These are phyloP conservation scores for Rhizophora mangle DNA, from an alignment of 345 rosid species.

Conservation along the genomic window DNA sequence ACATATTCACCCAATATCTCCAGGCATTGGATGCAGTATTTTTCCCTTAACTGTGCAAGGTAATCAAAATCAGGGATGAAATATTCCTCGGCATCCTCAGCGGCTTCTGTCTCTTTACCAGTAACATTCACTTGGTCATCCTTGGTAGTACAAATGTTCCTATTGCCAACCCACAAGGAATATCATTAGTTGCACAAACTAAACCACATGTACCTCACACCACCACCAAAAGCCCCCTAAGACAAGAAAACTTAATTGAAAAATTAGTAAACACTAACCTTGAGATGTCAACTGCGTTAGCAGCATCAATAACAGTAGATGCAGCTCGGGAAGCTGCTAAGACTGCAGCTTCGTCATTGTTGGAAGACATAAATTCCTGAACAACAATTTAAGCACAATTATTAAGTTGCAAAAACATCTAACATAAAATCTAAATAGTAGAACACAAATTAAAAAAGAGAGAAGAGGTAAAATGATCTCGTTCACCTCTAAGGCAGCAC, in stretches of 20 bases:
- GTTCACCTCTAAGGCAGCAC: conserved; percentile 80
- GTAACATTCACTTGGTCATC: conserved; percentile 40
- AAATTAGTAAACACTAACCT: conserved; percentile 45
- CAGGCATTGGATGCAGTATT: conserved; percentile 90
- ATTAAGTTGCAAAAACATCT: background rate
- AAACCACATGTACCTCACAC: background rate
- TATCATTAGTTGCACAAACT: conserved; percentile 20
- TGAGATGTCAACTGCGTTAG: conserved; percentile 63
- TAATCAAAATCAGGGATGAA: conserved; percentile 65
- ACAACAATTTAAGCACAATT: conserved; percentile 6
- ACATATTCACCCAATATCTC: conserved; percentile 91
- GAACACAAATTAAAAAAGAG: background rate
- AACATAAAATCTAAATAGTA: background rate
- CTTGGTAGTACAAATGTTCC: conserved; percentile 37
- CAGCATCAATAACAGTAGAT: conserved; percentile 90
- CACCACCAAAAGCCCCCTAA: conserved; percentile 13
- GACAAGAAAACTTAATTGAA: background rate
- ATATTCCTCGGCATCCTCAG: conserved; percentile 57
- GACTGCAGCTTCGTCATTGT: conserved; percentile 83
- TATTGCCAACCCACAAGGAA: conserved; percentile 34
- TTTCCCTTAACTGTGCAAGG: conserved; percentile 82
- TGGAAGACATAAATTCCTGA: conserved; percentile 66
- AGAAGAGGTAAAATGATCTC: background rate
- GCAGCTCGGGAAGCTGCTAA: conserved; percentile 90
- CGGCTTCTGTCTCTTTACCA: conserved; percentile 34